Evolutionary conservation across 768 basidiomycete genomes (phyloP), one percentile per base, ranked within the genome.

Genomic region (Chalciporus chontae): DNA sequence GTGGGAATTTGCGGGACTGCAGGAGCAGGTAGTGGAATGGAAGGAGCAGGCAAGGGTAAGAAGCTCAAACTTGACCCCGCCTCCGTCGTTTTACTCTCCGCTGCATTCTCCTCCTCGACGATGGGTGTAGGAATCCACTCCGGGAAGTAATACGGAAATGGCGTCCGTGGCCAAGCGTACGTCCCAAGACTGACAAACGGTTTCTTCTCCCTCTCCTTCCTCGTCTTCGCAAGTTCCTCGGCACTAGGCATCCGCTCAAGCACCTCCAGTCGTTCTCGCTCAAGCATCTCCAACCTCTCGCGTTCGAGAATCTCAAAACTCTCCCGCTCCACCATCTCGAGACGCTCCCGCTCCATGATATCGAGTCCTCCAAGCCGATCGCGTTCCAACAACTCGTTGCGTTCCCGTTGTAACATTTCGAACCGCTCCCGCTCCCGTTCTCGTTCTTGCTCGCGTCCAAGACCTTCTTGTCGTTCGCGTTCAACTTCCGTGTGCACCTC

Each of bases 71-170:
- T 69, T 43, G 47, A 40, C 38, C 57, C 68, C 4, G 60, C 45
- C 46, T 58, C 53, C 48, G 32, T 48, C 42, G 18, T 13, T 45
- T 57, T 58, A 42, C 53, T 34, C 45, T 61, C 59, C 36, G 53
- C 56, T 41, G 24, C 8, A n/a, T 60, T 61, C 53, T 57, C 56
- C 46, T 53, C 60, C 50, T 68, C 66, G 6, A 56, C 46, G 44
- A 52, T 15, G 8, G 66, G 66, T 3, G 62, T 53, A 37, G 66
- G 64, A 40, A 69, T 66, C 57, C 63, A 60, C 32, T 70, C 66
- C 19, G 67, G 67, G 40, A 67, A 69, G 34, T 68, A 68, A 17
- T 67, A 70, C 26, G 67, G 67, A 23, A 70, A 68, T 8, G 66
- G 61, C 10, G 61, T 56, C 47, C 64, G 56, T 40, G 68, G 60